These are phyloP conservation scores for Psilocybe tampanensis DNA, from an alignment of 768 basidiomycete genomes.

Conservation along the genomic window DNA sequence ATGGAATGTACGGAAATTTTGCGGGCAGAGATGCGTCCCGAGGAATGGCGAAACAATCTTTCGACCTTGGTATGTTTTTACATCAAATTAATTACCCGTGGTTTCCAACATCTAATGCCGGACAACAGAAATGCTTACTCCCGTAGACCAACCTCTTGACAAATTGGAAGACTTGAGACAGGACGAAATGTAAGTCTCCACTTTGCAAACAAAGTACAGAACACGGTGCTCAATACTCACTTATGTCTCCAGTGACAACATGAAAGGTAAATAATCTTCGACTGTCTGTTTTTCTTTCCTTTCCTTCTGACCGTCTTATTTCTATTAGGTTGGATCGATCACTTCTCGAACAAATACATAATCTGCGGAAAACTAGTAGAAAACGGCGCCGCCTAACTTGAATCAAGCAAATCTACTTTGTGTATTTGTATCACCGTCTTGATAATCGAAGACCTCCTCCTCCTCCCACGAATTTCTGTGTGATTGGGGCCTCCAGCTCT, in stretches of 20 bases:
- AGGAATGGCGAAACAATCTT: conserved; percentile 98
- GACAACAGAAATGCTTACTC: conserved; percentile 79
- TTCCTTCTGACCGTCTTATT: too few species aligned
- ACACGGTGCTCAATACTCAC: conserved; percentile 9
- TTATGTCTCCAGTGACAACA: conserved; percentile 71
- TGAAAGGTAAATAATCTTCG: conserved; percentile 63
- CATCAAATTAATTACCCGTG: not conserved
- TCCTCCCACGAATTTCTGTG: not conserved
- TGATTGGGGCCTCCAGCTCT: not conserved
- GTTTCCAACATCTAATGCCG: conserved; percentile 24
- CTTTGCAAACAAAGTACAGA: not conserved
- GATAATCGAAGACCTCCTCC: conserved; percentile 3
- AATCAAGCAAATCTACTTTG: conserved; percentile 7
- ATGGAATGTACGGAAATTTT: conserved; percentile 97
- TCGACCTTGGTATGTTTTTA: conserved; percentile 67
- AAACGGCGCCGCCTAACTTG: conserved; percentile 57
- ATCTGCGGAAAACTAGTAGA: conserved; percentile 88
- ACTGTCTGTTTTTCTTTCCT: conserved; percentile 7
- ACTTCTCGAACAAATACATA: conserved; percentile 92
- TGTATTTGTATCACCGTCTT: conserved; percentile 17
- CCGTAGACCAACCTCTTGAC: conserved; percentile 85
- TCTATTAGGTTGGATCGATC: conserved; percentile 94
- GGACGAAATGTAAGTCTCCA: conserved; percentile 75
- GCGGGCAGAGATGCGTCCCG: conserved; percentile 95
- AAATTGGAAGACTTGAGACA: conserved; percentile 74